Evolutionary conservation across 352 stramenopile species (phyloP).

Genomic region (Peronosclerospora sorghi): DNA sequence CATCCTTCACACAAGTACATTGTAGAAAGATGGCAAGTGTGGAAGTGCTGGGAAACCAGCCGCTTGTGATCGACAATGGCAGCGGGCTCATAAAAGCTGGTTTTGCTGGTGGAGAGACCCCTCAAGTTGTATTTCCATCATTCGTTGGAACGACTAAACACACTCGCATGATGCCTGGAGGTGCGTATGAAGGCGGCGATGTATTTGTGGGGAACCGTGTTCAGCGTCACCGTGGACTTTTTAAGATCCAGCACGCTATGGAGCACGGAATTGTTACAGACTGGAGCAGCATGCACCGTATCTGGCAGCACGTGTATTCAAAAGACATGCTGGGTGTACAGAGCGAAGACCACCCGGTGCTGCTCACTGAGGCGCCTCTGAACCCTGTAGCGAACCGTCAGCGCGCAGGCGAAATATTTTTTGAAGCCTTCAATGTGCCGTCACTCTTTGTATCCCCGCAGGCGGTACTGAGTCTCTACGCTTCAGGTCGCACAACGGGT

Average conservation of each 20-base stretch:
- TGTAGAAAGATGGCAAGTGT: conserved; percentile 27
- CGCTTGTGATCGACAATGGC: conserved; percentile 82
- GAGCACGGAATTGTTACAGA: conserved; percentile 79
- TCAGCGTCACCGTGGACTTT: conserved; percentile 70
- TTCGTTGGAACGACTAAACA: conserved; percentile 70
- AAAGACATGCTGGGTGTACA: conserved; percentile 83
- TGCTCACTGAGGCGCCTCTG: conserved; percentile 73
- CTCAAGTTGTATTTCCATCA: conserved; percentile 66
- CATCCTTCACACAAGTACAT: background rate
- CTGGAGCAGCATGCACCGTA: conserved; percentile 81
- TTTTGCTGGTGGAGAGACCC: conserved; percentile 69
- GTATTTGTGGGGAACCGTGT: conserved; percentile 71
- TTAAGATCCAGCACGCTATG: conserved; percentile 80
- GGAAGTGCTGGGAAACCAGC: conserved; percentile 71
- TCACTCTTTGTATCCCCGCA: conserved; percentile 82
- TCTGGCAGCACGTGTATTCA: conserved; percentile 85
- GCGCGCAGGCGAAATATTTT: conserved; percentile 75
- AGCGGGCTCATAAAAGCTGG: conserved; percentile 76
- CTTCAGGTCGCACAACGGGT: conserved; percentile 77
- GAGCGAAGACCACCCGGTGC: conserved; percentile 76
- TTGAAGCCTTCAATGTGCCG: conserved; percentile 79
- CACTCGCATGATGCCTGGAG: conserved; percentile 73
- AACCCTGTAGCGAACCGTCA: conserved; percentile 71
- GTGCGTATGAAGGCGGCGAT: conserved; percentile 66
- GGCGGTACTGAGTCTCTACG: conserved; percentile 81